These are phyloP conservation scores for Lecanicillium sp. DNA, from an alignment of 2,329 filamentous ascomycete species.

Conservation along the genomic window DNA sequence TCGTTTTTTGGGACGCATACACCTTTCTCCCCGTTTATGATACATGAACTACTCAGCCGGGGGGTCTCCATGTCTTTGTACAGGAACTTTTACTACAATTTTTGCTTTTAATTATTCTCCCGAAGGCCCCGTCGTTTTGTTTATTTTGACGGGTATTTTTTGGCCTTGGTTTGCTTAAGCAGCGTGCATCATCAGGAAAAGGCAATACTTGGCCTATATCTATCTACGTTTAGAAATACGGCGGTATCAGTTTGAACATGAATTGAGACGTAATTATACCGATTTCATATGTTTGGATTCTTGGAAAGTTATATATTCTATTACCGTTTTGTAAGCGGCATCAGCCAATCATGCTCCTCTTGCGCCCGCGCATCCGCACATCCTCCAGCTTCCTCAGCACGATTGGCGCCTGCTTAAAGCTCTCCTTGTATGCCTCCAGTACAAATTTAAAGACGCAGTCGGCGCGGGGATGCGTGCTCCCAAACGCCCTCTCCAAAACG, in stretches of 20 bases:
- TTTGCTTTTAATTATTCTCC: conserved; percentile 8
- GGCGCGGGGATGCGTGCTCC: conserved; percentile 83
- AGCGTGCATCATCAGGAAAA: too few species aligned
- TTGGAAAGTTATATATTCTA: too few species aligned
- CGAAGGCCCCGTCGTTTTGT: not conserved
- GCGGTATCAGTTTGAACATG: too few species aligned
- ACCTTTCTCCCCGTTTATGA: not conserved
- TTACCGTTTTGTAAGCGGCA: not conserved
- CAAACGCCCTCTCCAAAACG: conserved; percentile 89
- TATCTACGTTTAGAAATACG: too few species aligned
- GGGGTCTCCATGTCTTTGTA: too few species aligned
- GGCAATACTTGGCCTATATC: too few species aligned
- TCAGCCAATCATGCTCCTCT: conserved; percentile 92
- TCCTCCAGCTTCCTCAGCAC: conserved; percentile 82
- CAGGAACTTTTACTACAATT: conserved; percentile 14
- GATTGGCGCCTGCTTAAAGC: conserved; percentile 64
- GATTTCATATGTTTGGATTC: too few species aligned
- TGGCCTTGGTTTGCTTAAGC: too few species aligned
- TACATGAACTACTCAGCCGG: too few species aligned
- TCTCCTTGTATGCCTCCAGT: conserved; percentile 62
- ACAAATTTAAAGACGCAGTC: conserved; percentile 69
- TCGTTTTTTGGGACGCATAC: conserved; percentile 8
- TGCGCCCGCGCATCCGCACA: conserved; percentile 85
- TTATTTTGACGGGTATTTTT: conserved; percentile 7
- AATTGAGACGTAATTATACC: too few species aligned